Base-by-base conservation (phyloP, 129 eudicot species). In the Erigeron canadensis region DNA sequence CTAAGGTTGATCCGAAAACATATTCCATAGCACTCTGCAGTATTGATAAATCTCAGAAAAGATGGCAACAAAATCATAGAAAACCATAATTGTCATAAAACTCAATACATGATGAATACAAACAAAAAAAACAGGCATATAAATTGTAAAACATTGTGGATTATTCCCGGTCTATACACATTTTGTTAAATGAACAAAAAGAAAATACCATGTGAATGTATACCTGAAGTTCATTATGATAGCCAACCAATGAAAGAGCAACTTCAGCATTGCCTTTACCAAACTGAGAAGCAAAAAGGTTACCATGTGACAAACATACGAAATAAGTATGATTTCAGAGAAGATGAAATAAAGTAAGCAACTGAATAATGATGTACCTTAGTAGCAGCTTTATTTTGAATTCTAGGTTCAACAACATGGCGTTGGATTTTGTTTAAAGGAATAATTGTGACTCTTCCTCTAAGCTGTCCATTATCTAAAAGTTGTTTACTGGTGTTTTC, bases 21-120 rank as follows among this genome's bases (percentile, higher is more conserved):
- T 85, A 95, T 72, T 95, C 99, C 99, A 95, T 95, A 59, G 99
- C 99, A 67, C 71, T 86, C 99, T 93, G 90, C 79, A 81, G 75
- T 19, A 83, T 61, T 40, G 1, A 76, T 67, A 81, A 28, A 73
- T 69, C 73, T 42, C n/a, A 57, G 13, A 63, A 65, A 64, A 51
- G 60, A 39, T 17, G 21, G 19, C 10, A 53, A 71, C n/a, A 59
- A 22, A 48, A 17, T 39, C 34, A 22, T 18, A 53, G 12, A 56
- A 70, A 22, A 38, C 72, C 72, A 69, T 44, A 43, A 50, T 18
- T 68, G 2, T 40, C 57, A 43, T 62, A 23, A 50, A 15, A 38
- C 59, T 44, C 70, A n/a, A 17, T 39, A 22, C 68, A 54, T 28
- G 3, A 28, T 28, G 34, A 28, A 28, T 28, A 28, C 34, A 28